A percentile compares a stretch with the other conserved stretches of the same genome.
These are phyloP conservation scores for Neonectria neomacrospora DNA, from an alignment of 2,329 filamentous ascomycete genomes.

Conservation along the genomic window DNA sequence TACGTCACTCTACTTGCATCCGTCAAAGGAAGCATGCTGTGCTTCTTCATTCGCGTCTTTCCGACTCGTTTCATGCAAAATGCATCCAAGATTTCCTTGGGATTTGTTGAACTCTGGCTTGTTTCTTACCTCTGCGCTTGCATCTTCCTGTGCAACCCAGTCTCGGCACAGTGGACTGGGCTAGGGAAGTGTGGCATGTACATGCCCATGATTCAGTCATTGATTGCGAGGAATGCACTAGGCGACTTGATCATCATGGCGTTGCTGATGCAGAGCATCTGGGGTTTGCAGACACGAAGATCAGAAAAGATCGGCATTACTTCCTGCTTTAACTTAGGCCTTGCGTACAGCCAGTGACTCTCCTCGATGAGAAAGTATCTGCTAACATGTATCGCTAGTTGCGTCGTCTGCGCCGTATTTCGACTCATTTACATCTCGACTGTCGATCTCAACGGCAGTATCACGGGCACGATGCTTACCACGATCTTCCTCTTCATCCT, in stretches of 20 bases:
- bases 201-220: slow-evolving; percentile 50
- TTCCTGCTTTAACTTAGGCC: slow-evolving; percentile 50
- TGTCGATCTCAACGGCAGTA: slow-evolving; percentile 49
- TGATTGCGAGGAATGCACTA: slow-evolving; percentile 52
- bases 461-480: slow-evolving; percentile 54
- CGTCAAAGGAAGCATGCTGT: slow-evolving; percentile 44
- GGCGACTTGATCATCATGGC: slow-evolving; percentile 53
- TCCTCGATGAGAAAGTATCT: neutral
- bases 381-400: slow-evolving; percentile 41
- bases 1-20: slow-evolving; percentile 42
- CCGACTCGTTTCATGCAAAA: slow-evolving; percentile 41
- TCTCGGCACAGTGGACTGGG: slow-evolving; percentile 56
- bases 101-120: slow-evolving; percentile 54
- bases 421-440: slow-evolving; percentile 52
- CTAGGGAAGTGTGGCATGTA: slow-evolving; percentile 48
- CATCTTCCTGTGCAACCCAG: slow-evolving; percentile 60
- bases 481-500: slow-evolving; percentile 54
- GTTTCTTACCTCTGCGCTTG: slow-evolving; percentile 53
- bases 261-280: slow-evolving; percentile 52
- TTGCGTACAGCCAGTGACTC: slow-evolving; percentile 44
- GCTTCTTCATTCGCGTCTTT: slow-evolving; percentile 45
- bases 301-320: slow-evolving; percentile 52
- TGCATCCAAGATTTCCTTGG: slow-evolving; percentile 47
- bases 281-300: slow-evolving; percentile 50
- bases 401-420: slow-evolving; percentile 52